Percentiles rank a stretch among this genome's conserved stretches.
phyloP scores from a whole-genome alignment of 2,329 filamentous ascomycete species.

The Calonectria henricotiae region DNA sequence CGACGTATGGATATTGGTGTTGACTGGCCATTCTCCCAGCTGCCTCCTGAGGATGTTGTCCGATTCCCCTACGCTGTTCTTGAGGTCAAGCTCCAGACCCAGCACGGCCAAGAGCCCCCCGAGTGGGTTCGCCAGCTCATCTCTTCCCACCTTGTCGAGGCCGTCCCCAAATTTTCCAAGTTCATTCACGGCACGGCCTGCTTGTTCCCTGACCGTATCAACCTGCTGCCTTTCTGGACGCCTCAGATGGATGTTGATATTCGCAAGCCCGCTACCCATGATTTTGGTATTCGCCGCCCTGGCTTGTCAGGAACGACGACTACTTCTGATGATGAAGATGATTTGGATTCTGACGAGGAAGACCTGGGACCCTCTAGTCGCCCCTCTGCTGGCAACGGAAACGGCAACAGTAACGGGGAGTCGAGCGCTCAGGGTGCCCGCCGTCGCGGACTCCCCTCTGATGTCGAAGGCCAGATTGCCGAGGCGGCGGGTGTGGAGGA shows the following conservation, averaged over 20 bases:
- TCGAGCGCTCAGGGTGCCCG: conserved; percentile 59
- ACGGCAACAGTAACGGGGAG: conserved; percentile 54
- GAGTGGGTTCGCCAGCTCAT: conserved; percentile 97
- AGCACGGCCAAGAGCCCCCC: conserved; percentile 93
- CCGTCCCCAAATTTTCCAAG: conserved; percentile 99
- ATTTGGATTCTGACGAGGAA: conserved; percentile 79
- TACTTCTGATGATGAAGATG: conserved; percentile 83
- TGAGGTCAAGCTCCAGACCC: conserved; percentile 98
- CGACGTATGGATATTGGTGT: conserved; percentile 97
- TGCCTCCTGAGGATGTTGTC: conserved; percentile 87
- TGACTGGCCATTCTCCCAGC: conserved; percentile 92
- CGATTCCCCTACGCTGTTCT: conserved; percentile 96
- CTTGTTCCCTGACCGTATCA: conserved; percentile 88
- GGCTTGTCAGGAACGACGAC: conserved; percentile 83
- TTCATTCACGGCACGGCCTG: conserved; percentile 96
- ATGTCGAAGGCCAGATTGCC: conserved; percentile 88
- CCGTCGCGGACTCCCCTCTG: conserved; percentile 66
- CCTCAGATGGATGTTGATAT: conserved; percentile 99
- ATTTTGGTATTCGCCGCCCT: conserved; percentile 91
- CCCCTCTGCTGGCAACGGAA: conserved; percentile 41
- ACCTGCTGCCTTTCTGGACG: conserved; percentile 96
- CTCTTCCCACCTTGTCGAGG: conserved; percentile 94
- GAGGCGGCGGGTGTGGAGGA: conserved; percentile 74
- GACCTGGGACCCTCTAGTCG: conserved; percentile 53
- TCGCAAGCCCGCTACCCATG: conserved; percentile 89